phyloP scores from a whole-genome alignment of 2,329 filamentous ascomycete species.

The Fusarium denticulatum region DNA sequence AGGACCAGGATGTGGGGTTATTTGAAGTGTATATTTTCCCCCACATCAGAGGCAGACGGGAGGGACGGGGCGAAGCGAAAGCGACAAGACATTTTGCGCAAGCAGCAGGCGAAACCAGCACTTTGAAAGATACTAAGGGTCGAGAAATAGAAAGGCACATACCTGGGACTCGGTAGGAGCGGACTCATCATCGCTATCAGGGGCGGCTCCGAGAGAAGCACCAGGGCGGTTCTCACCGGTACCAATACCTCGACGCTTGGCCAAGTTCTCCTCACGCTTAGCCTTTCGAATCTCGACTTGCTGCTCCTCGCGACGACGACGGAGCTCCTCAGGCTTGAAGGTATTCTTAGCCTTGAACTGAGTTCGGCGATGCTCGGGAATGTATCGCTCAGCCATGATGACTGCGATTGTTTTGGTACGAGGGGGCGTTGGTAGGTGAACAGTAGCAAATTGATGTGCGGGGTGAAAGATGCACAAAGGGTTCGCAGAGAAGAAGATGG shows the following conservation, averaged over 20 bases:
- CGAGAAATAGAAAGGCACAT: constrained; percentile 45
- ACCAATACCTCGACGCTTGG: constrained; percentile 95
- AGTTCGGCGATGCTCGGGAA: constrained; percentile 97
- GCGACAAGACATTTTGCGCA: constrained; percentile 14
- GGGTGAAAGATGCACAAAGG: constrained; percentile 38
- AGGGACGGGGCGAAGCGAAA: constrained; percentile 30
- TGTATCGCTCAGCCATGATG: constrained; percentile 98
- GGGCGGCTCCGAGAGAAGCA: constrained; percentile 84
- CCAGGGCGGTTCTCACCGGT: constrained; percentile 82
- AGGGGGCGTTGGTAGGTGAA: constrained; percentile 39
- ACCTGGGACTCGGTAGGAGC: constrained; percentile 97
- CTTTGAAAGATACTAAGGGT: constrained; percentile 2
- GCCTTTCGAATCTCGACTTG: constrained; percentile 99
- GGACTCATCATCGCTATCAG: constrained; percentile 97
- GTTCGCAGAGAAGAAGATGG: constrained; percentile 20
- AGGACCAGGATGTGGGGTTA: constrained; percentile 47
- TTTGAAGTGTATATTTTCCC: constrained; percentile 43
- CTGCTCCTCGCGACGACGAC: constrained; percentile 97
- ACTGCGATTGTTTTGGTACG: constrained; percentile 47
- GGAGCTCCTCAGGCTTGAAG: constrained; percentile 98
- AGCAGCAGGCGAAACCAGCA: not conserved
- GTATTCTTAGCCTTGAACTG: constrained; percentile 99
- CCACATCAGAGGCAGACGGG: constrained; percentile 45
- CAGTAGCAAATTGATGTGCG: constrained; percentile 44
- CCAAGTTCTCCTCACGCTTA: constrained; percentile 98